Evolutionary conservation across 2,329 filamentous ascomycete species (phyloP), one percentile per base, ranked within the genome.

Genomic region (Diaporthe citrichinensis): DNA sequence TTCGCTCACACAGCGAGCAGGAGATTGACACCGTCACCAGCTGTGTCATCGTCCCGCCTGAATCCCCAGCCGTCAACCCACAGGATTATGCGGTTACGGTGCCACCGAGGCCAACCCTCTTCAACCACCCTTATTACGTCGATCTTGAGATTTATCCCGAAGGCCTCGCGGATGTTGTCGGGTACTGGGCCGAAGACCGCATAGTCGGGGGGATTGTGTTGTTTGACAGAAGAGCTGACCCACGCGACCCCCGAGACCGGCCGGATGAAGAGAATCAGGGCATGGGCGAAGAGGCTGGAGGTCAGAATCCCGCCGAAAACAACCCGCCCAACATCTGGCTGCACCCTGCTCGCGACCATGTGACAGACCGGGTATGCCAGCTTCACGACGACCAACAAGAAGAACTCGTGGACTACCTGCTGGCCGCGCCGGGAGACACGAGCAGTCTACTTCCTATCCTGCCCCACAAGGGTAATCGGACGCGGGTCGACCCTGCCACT

Each of bases 111-210:
- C 72, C 77, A 15, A 83, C 82, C 0, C 74, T 83, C 3, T 82
- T 85, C 71, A 39, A 59, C 14, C 82, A 84, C 61, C 55, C 23
- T 72, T 78, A 78, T 76, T 84, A 83, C 67, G 7, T 7, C 4
- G 77, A 80, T 59, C 76, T 80, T 67, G 78, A 82, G 17, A 79
- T 83, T 49, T 84, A 84, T 58, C 81, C 81, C 20, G 72, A 81
- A 5, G 80, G 79, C 15, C 46, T 81, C 20, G 80, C 80, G 8
- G 80, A 82, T 68, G 71, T 78, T 39, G 80, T 80, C 0, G 81
- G 80, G 7, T 82, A 81, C 73, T 82, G 81, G 81, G 81, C 79
- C 6, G 81, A 82, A 73, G 71, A 69, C 8, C 78, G 78, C 14
- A 81, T 82, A 53, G 62, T 82, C 2, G 81, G 81, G 2, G 80